phyloP scores from a whole-genome alignment of 1,284 basidiomycete species.

The Coriolopsis trogii region DNA sequence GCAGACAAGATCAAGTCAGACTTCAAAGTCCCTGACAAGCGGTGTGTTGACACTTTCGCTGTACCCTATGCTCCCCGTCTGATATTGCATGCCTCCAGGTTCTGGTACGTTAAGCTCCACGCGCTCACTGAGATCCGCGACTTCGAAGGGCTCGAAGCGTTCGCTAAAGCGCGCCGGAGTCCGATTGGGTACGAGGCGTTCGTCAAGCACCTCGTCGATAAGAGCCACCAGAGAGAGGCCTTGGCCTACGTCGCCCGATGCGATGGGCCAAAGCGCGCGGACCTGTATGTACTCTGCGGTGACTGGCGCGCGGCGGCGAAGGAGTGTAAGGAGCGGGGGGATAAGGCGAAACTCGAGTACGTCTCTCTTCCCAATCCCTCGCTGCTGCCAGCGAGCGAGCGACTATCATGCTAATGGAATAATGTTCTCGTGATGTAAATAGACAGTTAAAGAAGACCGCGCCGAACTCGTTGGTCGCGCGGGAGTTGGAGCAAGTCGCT shows the following conservation, averaged over 20 bases:
- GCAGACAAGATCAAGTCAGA: constrained; percentile 87
- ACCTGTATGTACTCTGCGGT: constrained; percentile 85
- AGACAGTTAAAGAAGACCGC: constrained; percentile 73
- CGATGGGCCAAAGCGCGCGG: constrained; percentile 80
- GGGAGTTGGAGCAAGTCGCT: constrained; percentile 77
- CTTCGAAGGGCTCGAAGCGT: constrained; percentile 83
- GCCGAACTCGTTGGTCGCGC: constrained; percentile 76
- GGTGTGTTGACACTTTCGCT: constrained; percentile 48
- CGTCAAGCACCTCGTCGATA: constrained; percentile 77
- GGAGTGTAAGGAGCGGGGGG: constrained; percentile 85
- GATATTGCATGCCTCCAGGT: constrained; percentile 49
- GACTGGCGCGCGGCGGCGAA: constrained; percentile 88
- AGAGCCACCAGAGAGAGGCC: constrained; percentile 76
- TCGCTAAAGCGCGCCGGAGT: constrained; percentile 84
- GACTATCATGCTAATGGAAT: constrained; percentile 1
- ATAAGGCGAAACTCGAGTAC: constrained; percentile 82
- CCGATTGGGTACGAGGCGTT: constrained; percentile 97
- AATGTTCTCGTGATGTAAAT: constrained; percentile 3
- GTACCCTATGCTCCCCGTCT: not conserved
- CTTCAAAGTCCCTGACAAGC: constrained; percentile 90
- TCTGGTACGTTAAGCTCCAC: constrained; percentile 91
- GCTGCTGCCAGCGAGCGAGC: too few relatives aligned
- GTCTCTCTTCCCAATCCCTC: not conserved
- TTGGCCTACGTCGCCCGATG: constrained; percentile 78
- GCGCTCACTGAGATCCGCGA: constrained; percentile 78